A percentile compares a stretch with the other conserved stretches of the same genome.
phyloP scores from a whole-genome alignment of 2,329 filamentous ascomycete genomes.

The Aspergillus luchuensis region DNA sequence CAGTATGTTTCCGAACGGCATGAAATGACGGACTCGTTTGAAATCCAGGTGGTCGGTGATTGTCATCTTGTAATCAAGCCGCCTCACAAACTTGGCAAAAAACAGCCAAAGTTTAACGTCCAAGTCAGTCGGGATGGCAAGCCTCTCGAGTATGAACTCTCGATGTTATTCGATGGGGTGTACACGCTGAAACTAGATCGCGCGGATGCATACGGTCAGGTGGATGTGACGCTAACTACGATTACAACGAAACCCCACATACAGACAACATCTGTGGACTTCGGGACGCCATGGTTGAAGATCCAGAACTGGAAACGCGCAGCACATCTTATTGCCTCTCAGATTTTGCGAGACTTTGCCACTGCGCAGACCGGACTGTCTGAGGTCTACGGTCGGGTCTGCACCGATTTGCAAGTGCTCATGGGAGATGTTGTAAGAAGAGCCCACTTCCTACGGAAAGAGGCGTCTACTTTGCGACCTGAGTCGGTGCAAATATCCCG shows the following conservation, averaged over 20 bases:
- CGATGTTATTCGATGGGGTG: constrained; percentile 55
- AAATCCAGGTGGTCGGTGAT: constrained; percentile 57
- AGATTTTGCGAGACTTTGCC: constrained; percentile 40
- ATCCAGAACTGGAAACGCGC: constrained; percentile 49
- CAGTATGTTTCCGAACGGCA: constrained; percentile 24
- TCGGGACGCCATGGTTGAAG: constrained; percentile 52
- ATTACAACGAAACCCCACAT: constrained; percentile 38
- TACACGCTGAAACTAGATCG: constrained; percentile 55
- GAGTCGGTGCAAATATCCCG: constrained; percentile 28
- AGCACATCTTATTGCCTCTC: constrained; percentile 38
- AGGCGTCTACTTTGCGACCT: constrained; percentile 30
- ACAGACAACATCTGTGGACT: constrained; percentile 44
- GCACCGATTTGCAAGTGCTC: constrained; percentile 41
- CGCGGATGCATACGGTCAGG: constrained; percentile 51
- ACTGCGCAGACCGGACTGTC: constrained; percentile 42
- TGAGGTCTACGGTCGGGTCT: constrained; percentile 41
- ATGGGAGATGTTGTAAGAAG: constrained; percentile 41
- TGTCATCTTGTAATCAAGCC: constrained; percentile 56
- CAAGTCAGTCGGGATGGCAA: constrained; percentile 49
- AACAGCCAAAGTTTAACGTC: constrained; percentile 52
- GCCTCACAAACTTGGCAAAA: constrained; percentile 48
- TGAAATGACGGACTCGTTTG: constrained; percentile 47
- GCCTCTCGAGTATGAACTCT: constrained; percentile 48
- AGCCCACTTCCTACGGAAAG: constrained; percentile 35
- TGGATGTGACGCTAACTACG: constrained; percentile 52